A percentile compares a stretch with the other conserved stretches of the same genome.
phyloP scores from a whole-genome alignment of 2,329 filamentous ascomycete species.

The Monilinia laxa region DNA sequence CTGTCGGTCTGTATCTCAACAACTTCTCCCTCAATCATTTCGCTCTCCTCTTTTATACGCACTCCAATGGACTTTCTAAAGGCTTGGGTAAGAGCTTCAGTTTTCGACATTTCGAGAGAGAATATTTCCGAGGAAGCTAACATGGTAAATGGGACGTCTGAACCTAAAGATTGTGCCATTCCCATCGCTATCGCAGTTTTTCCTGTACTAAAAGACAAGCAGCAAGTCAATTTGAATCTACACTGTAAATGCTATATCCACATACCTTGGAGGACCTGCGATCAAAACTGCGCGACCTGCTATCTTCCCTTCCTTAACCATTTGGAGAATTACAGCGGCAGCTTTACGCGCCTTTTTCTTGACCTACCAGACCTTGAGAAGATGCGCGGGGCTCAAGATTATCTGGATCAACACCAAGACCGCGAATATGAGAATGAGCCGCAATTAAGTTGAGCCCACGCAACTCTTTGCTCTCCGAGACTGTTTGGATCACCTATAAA shows the following conservation, averaged over 20 bases:
- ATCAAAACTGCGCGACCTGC: conserved; percentile 92
- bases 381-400: conserved; percentile 81
- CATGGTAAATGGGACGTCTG: conserved; percentile 95
- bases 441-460: conserved; percentile 96
- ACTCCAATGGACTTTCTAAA: conserved; percentile 98
- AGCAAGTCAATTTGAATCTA: conserved; percentile 21
- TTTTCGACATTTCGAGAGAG: conserved; percentile 99
- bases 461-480: conserved; percentile 94
- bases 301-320: conserved; percentile 99
- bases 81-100: conserved; percentile 95
- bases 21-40: conserved; percentile 98
- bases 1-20: conserved; percentile 98
- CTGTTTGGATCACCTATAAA: conserved; percentile 66
- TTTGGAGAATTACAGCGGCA: conserved; percentile 92
- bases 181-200: conserved; percentile 99
- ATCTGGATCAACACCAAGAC: conserved; percentile 87
- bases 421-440: conserved; percentile 96
- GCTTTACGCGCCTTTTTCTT: conserved; percentile 97
- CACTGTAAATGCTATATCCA: conserved; percentile 1
- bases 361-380: conserved; percentile 92
- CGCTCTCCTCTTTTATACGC: conserved; percentile 96
- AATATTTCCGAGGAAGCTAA: conserved; percentile 97
- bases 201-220: conserved; percentile 65
- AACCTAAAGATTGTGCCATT: conserved; percentile 92
- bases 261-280: conserved; percentile 81